Evolutionary conservation across 352 stramenopile species (phyloP).

Genomic region (Aphanomyces cochlioides): DNA sequence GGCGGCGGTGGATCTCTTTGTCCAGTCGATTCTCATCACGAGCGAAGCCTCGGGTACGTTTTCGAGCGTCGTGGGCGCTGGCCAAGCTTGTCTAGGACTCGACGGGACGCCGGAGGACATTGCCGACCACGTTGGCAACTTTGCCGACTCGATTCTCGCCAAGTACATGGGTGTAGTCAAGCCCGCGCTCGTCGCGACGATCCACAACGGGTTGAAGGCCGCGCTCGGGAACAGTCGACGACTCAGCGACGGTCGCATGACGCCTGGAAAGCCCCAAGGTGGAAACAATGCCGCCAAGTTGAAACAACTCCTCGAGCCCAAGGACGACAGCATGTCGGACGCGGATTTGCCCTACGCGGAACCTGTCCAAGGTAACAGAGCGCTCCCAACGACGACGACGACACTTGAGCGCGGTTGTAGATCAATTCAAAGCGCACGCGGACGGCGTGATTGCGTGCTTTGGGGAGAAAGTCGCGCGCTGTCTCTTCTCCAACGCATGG

Average conservation of each 20-base stretch:
- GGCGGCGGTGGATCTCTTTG: constrained; percentile 60
- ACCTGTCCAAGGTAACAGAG: constrained; percentile 34
- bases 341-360: constrained; percentile 78
- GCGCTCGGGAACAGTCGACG: constrained; percentile 65
- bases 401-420: too few relatives aligned
- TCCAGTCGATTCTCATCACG: constrained; percentile 66
- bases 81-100: constrained; percentile 41
- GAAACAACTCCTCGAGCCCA: not conserved
- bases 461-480: constrained; percentile 68
- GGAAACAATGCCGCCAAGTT: constrained; percentile 31
- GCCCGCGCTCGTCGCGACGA: constrained; percentile 72
- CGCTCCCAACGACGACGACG: constrained; percentile 4
- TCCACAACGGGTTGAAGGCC: constrained; percentile 73
- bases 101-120: constrained; percentile 49
- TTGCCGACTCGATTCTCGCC: constrained; percentile 67
- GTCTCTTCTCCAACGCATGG: constrained; percentile 78
- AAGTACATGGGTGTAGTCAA: constrained; percentile 66
- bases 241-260: constrained; percentile 31
- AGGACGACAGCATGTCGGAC: constrained; percentile 34
- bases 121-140: constrained; percentile 71
- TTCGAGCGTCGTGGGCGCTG: not conserved
- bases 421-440: constrained; percentile 51
- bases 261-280: constrained; percentile 16
- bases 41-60: constrained; percentile 65
- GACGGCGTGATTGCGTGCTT: constrained; percentile 49